Evolutionary conservation across 371 early-diverging fungal genomes (phyloP).

Genomic region (Dinochytrium kinnereticum): DNA sequence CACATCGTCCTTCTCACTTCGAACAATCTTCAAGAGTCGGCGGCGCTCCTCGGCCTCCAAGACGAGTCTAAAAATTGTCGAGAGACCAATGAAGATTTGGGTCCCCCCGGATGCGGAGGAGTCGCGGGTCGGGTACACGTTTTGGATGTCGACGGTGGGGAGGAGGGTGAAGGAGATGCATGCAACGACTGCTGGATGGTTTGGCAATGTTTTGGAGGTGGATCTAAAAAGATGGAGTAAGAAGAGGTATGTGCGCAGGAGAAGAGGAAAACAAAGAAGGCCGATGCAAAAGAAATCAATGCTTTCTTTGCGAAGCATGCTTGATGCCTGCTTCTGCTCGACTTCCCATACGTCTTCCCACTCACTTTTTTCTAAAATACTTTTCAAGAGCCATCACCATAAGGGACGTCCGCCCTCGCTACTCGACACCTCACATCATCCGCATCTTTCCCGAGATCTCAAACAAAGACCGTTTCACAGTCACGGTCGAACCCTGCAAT

Average conservation of each 20-base stretch:
- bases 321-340: too few relatives aligned
- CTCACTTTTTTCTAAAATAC: too few relatives aligned
- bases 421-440: not conserved
- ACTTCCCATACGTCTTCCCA: too few relatives aligned
- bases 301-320: too few relatives aligned
- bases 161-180: not conserved
- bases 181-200: not conserved
- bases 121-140: not conserved
- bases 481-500: not conserved
- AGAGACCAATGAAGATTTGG: not conserved
- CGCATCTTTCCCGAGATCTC: constrained; percentile 4
- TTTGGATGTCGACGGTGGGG: not conserved
- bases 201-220: not conserved
- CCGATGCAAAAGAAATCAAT: too few relatives aligned
- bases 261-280: too few relatives aligned
- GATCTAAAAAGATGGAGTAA: not conserved
- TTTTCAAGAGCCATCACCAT: not conserved
- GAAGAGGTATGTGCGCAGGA: too few relatives aligned
- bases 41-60: too few relatives aligned
- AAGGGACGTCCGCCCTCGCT: not conserved
- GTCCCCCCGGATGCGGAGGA: not conserved
- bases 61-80: too few relatives aligned
- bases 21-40: too few relatives aligned
- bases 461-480: not conserved
- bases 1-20: too few relatives aligned